These are phyloP conservation scores for Rhododendron vialii DNA, from an alignment of 148 eudicot species.

Conservation along the genomic window DNA sequence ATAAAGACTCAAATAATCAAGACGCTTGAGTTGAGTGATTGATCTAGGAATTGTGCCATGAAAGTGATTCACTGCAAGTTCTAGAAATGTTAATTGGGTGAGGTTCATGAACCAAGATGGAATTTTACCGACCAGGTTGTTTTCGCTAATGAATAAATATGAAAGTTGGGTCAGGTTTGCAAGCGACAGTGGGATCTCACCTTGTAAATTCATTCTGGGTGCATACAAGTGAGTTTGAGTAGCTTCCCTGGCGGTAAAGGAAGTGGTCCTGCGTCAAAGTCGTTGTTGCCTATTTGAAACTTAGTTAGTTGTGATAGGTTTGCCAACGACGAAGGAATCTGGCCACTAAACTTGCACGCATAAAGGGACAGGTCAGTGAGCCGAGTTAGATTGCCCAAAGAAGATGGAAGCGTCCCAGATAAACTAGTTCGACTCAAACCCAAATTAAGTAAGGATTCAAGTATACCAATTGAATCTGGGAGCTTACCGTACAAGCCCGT, in stretches of 20 bases:
- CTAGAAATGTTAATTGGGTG: background rate
- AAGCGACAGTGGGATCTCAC: constrained; percentile 18
- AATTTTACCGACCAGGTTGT: constrained; percentile 18
- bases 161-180: constrained; percentile 17
- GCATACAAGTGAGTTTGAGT: background rate
- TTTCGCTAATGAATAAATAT: background rate
- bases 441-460: constrained; percentile 5
- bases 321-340: background rate
- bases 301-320: background rate
- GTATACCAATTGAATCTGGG: constrained; percentile 8
- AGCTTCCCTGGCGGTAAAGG: background rate
- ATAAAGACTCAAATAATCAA: background rate
- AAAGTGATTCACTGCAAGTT: constrained; percentile 4
- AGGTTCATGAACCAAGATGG: constrained; percentile 14
- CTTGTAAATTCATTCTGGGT: background rate
- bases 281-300: background rate
- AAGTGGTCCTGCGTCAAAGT: background rate
- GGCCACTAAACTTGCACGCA: background rate
- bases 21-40: constrained; percentile 7
- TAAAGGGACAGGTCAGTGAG: background rate
- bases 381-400: constrained; percentile 11
- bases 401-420: constrained; percentile 19
- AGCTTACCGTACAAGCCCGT: too few relatives aligned
- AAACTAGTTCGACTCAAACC: background rate
- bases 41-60: constrained; percentile 9